Evolutionary conservation across 495 filamentous ascomycete genomes (phyloP).

Genomic region (Glonium stellatum): DNA sequence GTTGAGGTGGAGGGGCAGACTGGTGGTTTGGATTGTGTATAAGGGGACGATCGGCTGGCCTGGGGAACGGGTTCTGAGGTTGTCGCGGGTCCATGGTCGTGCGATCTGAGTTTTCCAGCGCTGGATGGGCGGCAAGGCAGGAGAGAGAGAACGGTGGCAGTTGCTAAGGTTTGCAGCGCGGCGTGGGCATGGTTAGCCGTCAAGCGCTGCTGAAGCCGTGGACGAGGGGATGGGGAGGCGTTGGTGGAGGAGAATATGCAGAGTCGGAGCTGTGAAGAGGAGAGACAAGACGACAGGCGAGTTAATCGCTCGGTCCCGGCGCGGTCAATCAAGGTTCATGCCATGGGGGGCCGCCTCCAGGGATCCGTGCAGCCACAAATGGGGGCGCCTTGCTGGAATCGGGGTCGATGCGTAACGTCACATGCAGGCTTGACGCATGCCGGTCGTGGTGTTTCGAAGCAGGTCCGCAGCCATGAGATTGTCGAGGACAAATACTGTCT

Average conservation of each 20-base stretch:
- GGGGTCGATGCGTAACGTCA: not conserved
- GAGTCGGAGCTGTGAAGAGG: not conserved
- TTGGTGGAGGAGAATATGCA: not conserved
- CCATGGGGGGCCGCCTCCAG: not conserved
- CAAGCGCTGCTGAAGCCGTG: not conserved
- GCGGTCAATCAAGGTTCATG: not conserved
- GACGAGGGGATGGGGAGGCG: not conserved
- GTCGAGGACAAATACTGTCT: not conserved
- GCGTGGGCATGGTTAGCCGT: conserved; percentile 1
- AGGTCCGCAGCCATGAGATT: not conserved
- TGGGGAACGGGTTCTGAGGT: conserved; percentile 24
- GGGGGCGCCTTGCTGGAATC: not conserved
- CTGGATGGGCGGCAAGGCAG: not conserved
- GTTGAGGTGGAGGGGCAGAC: conserved; percentile 19
- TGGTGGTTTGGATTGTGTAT: conserved; percentile 35
- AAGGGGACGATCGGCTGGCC: conserved; percentile 31
- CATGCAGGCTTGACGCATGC: not conserved
- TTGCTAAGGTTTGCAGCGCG: not conserved
- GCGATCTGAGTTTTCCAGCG: conserved; percentile 1
- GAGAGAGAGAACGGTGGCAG: not conserved
- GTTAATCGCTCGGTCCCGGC: not conserved
- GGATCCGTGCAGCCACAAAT: not conserved
- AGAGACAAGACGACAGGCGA: not conserved
- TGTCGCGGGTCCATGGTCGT: conserved; percentile 33
- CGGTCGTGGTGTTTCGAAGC: not conserved